Evolutionary conservation across 495 filamentous ascomycete genomes (phyloP).

Genomic region (Penicillium tannophilum): DNA sequence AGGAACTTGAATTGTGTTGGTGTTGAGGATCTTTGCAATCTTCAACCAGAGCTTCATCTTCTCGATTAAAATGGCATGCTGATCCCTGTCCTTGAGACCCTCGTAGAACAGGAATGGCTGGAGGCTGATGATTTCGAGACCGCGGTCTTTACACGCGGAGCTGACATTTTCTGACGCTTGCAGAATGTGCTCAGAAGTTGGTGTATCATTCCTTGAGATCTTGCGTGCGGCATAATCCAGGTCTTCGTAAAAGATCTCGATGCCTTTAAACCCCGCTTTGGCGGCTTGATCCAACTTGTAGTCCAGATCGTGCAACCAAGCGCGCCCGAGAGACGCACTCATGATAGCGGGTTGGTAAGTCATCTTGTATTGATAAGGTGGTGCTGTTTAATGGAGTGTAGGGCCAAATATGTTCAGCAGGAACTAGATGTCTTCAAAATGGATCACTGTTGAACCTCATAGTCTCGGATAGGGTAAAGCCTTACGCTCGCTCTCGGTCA

Average conservation of each 20-base stretch:
- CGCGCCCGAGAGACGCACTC: conserved; percentile 60
- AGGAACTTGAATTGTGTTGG: conserved; percentile 67
- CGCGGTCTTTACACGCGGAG: conserved; percentile 19
- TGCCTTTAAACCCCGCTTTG: conserved; percentile 60
- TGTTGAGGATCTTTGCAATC: conserved; percentile 58
- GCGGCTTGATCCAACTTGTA: conserved; percentile 63
- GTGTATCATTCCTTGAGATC: conserved; percentile 14
- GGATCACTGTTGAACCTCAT: background rate
- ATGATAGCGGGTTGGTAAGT: conserved; percentile 23
- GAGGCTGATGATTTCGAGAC: conserved; percentile 51
- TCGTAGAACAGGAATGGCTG: conserved; percentile 77
- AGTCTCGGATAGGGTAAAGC: background rate
- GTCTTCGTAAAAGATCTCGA: conserved; percentile 78
- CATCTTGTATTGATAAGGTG: conserved; percentile 6
- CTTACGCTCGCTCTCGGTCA: background rate
- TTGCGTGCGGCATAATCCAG: conserved; percentile 53
- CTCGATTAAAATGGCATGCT: conserved; percentile 55
- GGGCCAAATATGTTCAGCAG: background rate
- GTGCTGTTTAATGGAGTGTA: background rate
- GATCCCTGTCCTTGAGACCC: conserved; percentile 59
- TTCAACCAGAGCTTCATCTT: conserved; percentile 66
- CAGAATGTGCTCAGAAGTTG: conserved; percentile 46
- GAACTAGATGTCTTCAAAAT: background rate
- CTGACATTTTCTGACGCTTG: conserved; percentile 50
- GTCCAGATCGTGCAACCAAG: conserved; percentile 58